Evolutionary conservation across 805 yeast species (phyloP).

Genomic region (Starmera quercuum): DNA sequence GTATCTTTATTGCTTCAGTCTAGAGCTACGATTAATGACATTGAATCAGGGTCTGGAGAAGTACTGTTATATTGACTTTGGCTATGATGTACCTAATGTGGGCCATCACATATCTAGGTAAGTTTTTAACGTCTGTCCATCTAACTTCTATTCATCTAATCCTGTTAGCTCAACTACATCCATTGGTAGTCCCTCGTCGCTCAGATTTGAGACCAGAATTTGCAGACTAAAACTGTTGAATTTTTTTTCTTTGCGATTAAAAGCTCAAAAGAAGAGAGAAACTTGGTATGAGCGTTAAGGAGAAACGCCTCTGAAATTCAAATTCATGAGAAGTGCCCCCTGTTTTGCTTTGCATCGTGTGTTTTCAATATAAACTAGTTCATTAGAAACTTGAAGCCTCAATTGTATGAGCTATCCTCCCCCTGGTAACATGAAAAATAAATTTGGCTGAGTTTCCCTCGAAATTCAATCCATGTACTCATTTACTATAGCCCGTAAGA

Average conservation of each 20-base stretch:
- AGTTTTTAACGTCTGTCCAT: conserved; percentile 1
- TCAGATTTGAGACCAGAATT: conserved; percentile 84
- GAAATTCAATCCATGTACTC: no score
- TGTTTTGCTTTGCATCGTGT: background rate
- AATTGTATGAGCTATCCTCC: no score
- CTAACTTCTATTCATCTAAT: conserved; percentile 4
- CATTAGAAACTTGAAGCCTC: no score
- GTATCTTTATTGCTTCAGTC: conserved; percentile 16
- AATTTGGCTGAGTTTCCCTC: no score
- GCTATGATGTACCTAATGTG: conserved; percentile 82
- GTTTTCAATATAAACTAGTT: no score
- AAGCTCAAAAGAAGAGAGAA: background rate
- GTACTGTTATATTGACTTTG: conserved; percentile 57
- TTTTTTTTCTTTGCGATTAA: background rate
- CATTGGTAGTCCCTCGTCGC: conserved; percentile 84
- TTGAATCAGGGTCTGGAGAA: conserved; percentile 52
- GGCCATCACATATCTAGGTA: conserved; percentile 81
- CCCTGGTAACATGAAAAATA: no score
- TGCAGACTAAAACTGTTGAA: conserved; percentile 1
- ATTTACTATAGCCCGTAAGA: no score
- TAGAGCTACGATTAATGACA: conserved; percentile 3
- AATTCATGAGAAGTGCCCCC: no score
- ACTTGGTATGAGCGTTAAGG: no score
- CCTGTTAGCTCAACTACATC: conserved; percentile 61
- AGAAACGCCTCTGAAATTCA: no score